Base-by-base conservation (phyloP, 2,329 filamentous ascomycete genomes). In the Pseudogymnoascus sp. region DNA sequence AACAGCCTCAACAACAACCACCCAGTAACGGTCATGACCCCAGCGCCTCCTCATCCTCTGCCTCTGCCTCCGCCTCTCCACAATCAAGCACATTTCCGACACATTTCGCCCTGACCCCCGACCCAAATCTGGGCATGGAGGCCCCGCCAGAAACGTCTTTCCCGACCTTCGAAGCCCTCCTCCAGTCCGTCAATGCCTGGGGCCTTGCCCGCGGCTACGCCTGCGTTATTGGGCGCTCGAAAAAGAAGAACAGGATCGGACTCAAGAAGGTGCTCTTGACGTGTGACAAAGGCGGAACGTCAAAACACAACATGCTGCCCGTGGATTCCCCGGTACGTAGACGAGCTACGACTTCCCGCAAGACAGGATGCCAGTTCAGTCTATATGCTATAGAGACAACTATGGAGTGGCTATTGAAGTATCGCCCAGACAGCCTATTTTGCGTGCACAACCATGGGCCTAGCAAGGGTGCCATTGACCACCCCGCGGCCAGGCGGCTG, bases 381-480 rank as follows among this genome's bases (percentile, higher is more conserved):
- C 87, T 88, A 71, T 88, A 87, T 66, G 85, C 85, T 62, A 84
- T 88, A 39, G 85, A 88, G 71, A 84, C 87, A 69, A 79, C 85
- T 63, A 86, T 84, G 0, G 84, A 87, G 67, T 88, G 85, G 85
- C 84, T 84, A 0, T 81, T 88, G 63, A 79, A 85, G 60, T 87
- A 87, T 68, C 81, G 85, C 4, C 85, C 85, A 2, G 81, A 87
- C 65, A 73, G 77, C 5, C 70, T 77, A 60, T 84, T 87, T 69
- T 74, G 87, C 41, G 73, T 78, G 62, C 85, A 88, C 71, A 88
- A 88, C 68, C 85, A 88, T 68, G 82, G 82, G 0, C 84, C 85
- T 1, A 88, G 85, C 68, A 84, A 87, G 70, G 86, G 84, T 69
- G 84, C 84, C 2, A 80, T 84, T n/a, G 77, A 86, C 63, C 85